phyloP scores from a whole-genome alignment of 257 asterid species.

The Sherardia arvensis region DNA sequence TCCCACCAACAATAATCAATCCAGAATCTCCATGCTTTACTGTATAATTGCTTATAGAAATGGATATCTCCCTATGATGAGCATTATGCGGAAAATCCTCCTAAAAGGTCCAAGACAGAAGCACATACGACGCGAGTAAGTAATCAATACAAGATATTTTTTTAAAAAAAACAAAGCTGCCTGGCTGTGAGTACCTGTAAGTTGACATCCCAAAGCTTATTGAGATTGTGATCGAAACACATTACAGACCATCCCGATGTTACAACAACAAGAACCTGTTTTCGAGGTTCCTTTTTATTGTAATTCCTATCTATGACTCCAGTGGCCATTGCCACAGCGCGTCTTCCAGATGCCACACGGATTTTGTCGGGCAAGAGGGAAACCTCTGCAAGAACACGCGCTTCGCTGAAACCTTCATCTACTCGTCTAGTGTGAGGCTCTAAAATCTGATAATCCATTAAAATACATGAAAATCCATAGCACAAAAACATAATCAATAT shows the following conservation, averaged over 20 bases:
- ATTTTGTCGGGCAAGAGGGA: constrained; percentile 88
- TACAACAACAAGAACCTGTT: constrained; percentile 90
- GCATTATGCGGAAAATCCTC: constrained; percentile 97
- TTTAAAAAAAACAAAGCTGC: neutral
- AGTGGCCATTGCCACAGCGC: constrained; percentile 95
- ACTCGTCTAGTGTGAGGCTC: constrained; percentile 83
- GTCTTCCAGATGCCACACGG: constrained; percentile 85
- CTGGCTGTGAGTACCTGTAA: constrained; percentile 50
- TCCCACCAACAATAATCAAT: constrained; percentile 86
- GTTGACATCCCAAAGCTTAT: constrained; percentile 89
- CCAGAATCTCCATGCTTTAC: constrained; percentile 90
- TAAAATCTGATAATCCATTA: constrained; percentile 52
- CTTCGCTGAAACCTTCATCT: constrained; percentile 90
- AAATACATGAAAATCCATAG: neutral
- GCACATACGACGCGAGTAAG: neutral
- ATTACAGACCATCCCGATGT: constrained; percentile 95
- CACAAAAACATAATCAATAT: neutral
- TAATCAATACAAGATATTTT: neutral
- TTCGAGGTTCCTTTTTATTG: constrained; percentile 54
- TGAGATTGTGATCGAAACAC: constrained; percentile 98
- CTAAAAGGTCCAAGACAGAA: constrained; percentile 32
- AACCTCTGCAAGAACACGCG: constrained; percentile 69
- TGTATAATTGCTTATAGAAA: constrained; percentile 86
- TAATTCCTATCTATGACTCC: constrained; percentile 70
- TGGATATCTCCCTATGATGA: constrained; percentile 86